Evolutionary conservation across 2,329 filamentous ascomycete species (phyloP).

Genomic region (Magnaporthiopsis rhizophila): DNA sequence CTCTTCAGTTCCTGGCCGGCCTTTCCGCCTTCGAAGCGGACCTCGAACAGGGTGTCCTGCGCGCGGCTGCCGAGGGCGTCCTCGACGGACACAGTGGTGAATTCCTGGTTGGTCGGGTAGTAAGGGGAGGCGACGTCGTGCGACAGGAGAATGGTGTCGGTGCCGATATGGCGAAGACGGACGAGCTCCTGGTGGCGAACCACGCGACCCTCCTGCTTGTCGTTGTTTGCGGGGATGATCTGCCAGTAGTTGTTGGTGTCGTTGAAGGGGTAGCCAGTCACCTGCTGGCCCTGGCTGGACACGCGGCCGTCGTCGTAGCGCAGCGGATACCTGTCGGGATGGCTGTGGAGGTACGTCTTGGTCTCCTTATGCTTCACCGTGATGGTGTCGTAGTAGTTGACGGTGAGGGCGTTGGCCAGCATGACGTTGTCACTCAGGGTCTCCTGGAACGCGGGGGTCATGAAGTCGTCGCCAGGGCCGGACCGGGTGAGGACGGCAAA

Average conservation of each 20-base stretch:
- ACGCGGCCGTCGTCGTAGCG: constrained; percentile 96
- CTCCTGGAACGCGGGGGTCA: constrained; percentile 97
- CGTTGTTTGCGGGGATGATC: constrained; percentile 63
- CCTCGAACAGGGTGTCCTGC: constrained; percentile 89
- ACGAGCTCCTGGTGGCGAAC: constrained; percentile 82
- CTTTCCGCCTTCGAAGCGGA: constrained; percentile 84
- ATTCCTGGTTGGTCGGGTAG: constrained; percentile 97
- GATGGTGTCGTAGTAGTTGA: constrained; percentile 86
- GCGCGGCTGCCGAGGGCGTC: constrained; percentile 65
- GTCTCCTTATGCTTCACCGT: constrained; percentile 94
- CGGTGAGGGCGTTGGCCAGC: constrained; percentile 75
- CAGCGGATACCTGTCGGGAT: constrained; percentile 79
- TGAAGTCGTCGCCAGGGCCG: constrained; percentile 95
- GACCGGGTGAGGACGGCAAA: constrained; percentile 83
- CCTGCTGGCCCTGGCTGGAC: constrained; percentile 95
- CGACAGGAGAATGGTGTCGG: constrained; percentile 77
- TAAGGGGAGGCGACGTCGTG: constrained; percentile 97
- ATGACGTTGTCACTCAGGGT: constrained; percentile 92
- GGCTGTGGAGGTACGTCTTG: constrained; percentile 91
- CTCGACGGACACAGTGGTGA: constrained; percentile 71
- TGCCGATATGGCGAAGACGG: constrained; percentile 77
- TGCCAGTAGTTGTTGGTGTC: constrained; percentile 99
- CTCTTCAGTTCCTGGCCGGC: constrained; percentile 77
- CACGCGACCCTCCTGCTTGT: constrained; percentile 49
- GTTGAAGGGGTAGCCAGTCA: constrained; percentile 95